A percentile compares a stretch with the other conserved stretches of the same genome.
Evolutionary conservation across 2,329 filamentous ascomycete species (phyloP).

Genomic region (Aspergillus jensenii): DNA sequence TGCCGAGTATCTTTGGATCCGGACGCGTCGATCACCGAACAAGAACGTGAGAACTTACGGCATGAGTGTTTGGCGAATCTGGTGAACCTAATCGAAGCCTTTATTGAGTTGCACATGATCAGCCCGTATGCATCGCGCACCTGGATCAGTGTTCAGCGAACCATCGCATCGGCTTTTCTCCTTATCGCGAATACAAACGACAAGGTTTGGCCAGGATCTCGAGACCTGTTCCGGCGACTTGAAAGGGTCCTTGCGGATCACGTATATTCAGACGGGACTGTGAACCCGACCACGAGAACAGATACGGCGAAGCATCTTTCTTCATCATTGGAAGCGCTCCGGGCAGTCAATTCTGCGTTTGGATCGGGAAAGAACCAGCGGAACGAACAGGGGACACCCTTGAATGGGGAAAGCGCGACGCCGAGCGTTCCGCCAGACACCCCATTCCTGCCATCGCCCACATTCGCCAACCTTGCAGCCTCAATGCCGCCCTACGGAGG

Average conservation of each 20-base stretch:
- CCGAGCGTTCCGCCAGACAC: constrained; percentile 13
- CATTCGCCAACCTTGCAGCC: constrained; percentile 5
- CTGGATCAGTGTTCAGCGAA: constrained; percentile 44
- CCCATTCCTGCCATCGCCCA: constrained; percentile 8
- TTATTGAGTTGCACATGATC: constrained; percentile 51
- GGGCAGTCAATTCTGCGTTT: constrained; percentile 32
- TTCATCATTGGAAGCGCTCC: constrained; percentile 33
- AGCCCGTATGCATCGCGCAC: constrained; percentile 39
- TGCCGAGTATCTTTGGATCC: constrained; percentile 55
- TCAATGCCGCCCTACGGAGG: constrained; percentile 8
- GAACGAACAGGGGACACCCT: not conserved
- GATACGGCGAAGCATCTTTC: constrained; percentile 35
- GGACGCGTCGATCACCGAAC: constrained; percentile 41
- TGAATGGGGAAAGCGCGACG: not conserved
- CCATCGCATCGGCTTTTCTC: constrained; percentile 43
- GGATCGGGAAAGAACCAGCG: constrained; percentile 16
- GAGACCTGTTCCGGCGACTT: constrained; percentile 29
- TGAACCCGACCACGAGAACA: constrained; percentile 27
- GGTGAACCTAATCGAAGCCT: constrained; percentile 55
- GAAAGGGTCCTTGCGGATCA: constrained; percentile 33
- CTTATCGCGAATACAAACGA: constrained; percentile 33
- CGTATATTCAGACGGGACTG: constrained; percentile 27
- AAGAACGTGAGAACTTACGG: constrained; percentile 38
- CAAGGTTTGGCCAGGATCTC: constrained; percentile 22
- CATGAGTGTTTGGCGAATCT: constrained; percentile 55